A percentile compares a stretch with the other conserved stretches of the same genome.
phyloP scores from a whole-genome alignment of 2,329 filamentous ascomycete genomes.

The Penicillium crustosum region DNA sequence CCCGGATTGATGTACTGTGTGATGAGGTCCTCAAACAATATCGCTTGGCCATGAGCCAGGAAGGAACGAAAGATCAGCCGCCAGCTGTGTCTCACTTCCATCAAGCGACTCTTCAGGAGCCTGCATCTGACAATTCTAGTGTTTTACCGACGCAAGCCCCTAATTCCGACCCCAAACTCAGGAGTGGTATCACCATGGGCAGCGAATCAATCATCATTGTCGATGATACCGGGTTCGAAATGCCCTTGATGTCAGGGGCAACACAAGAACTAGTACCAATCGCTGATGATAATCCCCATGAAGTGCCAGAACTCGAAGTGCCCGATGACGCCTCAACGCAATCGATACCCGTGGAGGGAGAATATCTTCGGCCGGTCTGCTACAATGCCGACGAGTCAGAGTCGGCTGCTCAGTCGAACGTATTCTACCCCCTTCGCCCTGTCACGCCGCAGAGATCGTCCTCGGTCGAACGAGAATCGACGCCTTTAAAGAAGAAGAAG shows the following conservation, averaged over 20 bases:
- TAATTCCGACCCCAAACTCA: slow-evolving; percentile 36
- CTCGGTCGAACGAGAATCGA: slow-evolving; percentile 28
- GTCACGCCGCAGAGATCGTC: slow-evolving; percentile 28
- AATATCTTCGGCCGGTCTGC: slow-evolving; percentile 31
- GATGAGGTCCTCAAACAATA: slow-evolving; percentile 77
- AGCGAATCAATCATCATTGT: slow-evolving; percentile 90
- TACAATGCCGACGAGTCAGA: slow-evolving; percentile 26
- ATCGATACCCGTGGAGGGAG: slow-evolving; percentile 26
- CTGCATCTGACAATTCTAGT: neutral
- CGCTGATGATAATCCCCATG: neutral
- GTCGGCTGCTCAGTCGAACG: slow-evolving; percentile 11
- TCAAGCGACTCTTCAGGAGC: slow-evolving; percentile 6
- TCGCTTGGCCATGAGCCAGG: slow-evolving; percentile 62
- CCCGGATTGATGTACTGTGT: slow-evolving; percentile 79
- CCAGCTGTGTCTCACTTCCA: slow-evolving; percentile 7
- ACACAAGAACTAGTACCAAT: slow-evolving; percentile 18
- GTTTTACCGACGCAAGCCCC: slow-evolving; percentile 9
- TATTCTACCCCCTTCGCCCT: slow-evolving; percentile 19
- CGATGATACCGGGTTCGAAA: slow-evolving; percentile 57
- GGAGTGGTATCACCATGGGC: slow-evolving; percentile 67
- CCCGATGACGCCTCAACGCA: slow-evolving; percentile 18
- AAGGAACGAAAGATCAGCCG: slow-evolving; percentile 14
- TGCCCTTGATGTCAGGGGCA: slow-evolving; percentile 43
- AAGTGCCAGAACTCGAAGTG: neutral
- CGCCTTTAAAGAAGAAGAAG: slow-evolving; percentile 25